These are phyloP conservation scores for Trichophyton verrucosum DNA, from an alignment of 2,329 filamentous ascomycete species.

Conservation along the genomic window DNA sequence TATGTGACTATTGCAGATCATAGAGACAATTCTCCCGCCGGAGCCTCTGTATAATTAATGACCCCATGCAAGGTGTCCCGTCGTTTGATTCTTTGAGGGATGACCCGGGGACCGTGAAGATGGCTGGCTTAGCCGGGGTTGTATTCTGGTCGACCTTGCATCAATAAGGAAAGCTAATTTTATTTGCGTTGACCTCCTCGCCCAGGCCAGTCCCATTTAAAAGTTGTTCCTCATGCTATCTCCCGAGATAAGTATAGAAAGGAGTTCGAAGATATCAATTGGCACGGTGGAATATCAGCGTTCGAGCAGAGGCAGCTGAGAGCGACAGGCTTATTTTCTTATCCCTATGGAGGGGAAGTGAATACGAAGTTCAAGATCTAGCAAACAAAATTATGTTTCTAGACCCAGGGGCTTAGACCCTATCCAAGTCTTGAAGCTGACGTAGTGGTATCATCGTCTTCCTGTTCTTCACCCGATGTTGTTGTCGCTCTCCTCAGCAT, in stretches of 20 bases:
- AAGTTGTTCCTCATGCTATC: not conserved
- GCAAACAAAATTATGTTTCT: not conserved
- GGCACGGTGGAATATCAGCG: not conserved
- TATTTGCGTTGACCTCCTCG: not conserved
- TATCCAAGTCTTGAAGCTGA: not conserved
- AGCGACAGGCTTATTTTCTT: not conserved
- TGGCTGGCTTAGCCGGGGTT: slow-evolving; percentile 13
- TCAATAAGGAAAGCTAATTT: slow-evolving; percentile 4
- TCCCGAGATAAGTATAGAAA: not conserved
- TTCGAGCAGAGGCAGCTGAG: not conserved
- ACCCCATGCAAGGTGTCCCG: not conserved
- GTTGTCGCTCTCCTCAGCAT: not conserved
- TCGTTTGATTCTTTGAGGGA: not conserved
- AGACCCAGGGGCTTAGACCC: not conserved
- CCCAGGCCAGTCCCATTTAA: not conserved
- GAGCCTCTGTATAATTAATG: not conserved
- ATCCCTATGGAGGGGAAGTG: not conserved
- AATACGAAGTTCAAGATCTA: not conserved
- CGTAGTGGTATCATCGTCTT: not conserved
- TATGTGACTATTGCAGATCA: not conserved
- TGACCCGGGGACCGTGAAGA: slow-evolving; percentile 5
- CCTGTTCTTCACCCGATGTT: not conserved
- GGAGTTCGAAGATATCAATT: not conserved
- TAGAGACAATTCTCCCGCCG: not conserved
- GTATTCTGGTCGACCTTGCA: slow-evolving; percentile 25